Evolutionary conservation across 345 rosid genomes (phyloP).

Genomic region (Gossypium arboreum): DNA sequence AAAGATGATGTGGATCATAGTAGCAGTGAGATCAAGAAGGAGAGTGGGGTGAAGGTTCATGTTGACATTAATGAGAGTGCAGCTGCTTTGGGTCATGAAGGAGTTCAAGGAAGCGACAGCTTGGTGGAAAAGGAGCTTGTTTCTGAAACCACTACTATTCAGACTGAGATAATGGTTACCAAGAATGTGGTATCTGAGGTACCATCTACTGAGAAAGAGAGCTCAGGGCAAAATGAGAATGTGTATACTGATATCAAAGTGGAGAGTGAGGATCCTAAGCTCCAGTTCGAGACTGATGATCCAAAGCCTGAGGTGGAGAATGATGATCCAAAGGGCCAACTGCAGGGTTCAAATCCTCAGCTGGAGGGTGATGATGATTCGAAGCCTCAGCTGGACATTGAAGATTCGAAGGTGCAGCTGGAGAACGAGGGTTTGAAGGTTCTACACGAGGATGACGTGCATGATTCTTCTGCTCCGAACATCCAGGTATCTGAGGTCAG

Average conservation of each 20-base stretch:
- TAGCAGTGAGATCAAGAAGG: constrained; percentile 22
- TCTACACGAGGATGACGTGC: constrained; percentile 43
- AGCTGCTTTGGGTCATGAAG: constrained; percentile 27
- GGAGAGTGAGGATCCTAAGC: constrained; percentile 24
- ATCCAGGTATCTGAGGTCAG: constrained; percentile 99
- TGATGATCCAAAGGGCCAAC: constrained; percentile 28
- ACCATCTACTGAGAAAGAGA: constrained; percentile 30
- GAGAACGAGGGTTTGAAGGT: constrained; percentile 46
- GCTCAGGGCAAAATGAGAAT: constrained; percentile 35
- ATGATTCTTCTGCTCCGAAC: constrained; percentile 51
- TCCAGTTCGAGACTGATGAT: constrained; percentile 20
- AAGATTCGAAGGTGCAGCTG: constrained; percentile 30
- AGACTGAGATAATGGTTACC: constrained; percentile 22
- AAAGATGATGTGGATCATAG: constrained; percentile 13
- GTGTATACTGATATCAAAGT: constrained; percentile 35
- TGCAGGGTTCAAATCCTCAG: constrained; percentile 25
- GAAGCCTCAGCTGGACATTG: constrained; percentile 32
- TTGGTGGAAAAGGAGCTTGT: constrained; percentile 23
- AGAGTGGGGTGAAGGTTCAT: constrained; percentile 36
- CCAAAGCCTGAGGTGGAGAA: constrained; percentile 22
- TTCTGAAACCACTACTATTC: constrained; percentile 20
- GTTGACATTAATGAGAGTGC: constrained; percentile 40
- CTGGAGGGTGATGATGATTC: constrained; percentile 25
- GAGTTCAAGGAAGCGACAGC: constrained; percentile 13
- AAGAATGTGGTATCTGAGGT: constrained; percentile 34